Conservation (phyloP, 371 early-diverging fungal genomes). For the Mortierella sp. region DNA sequence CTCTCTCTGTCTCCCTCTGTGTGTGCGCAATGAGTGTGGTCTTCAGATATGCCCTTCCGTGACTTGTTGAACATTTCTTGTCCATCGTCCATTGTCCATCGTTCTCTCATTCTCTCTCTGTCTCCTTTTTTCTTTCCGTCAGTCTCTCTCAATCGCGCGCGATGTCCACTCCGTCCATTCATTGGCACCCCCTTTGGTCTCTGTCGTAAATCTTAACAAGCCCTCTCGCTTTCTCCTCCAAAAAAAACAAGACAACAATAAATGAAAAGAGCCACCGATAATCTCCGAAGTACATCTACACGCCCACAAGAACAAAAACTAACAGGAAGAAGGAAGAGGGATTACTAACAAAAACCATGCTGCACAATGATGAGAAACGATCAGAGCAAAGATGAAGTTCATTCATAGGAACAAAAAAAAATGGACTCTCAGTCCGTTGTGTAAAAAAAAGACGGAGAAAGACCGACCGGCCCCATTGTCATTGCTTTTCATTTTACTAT, state of each 20-base stretch:
- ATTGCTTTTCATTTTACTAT: neutral
- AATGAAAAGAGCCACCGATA: neutral
- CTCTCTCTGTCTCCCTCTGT: neutral
- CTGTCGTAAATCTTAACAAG: neutral
- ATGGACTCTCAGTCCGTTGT: conserved; percentile 24
- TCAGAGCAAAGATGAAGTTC: neutral
- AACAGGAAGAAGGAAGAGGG: neutral
- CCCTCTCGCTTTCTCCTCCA: neutral
- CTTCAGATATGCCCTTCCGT: neutral
- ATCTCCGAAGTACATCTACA: neutral
- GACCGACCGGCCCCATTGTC: neutral
- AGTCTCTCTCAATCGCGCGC: neutral
- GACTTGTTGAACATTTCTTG: neutral
- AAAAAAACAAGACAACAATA: neutral
- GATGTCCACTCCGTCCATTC: neutral
- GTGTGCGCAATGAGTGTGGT: neutral
- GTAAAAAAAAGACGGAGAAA: neutral
- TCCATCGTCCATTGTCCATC: neutral
- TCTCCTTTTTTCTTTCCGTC: conserved; percentile 9
- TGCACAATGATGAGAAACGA: neutral
- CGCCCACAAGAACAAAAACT: neutral
- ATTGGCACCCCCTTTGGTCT: neutral
- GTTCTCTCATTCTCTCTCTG: neutral
- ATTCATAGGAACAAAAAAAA: neutral
- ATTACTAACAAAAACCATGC: neutral